phyloP scores from a whole-genome alignment of 179 eudicot genomes.

The Silene coronaria region DNA sequence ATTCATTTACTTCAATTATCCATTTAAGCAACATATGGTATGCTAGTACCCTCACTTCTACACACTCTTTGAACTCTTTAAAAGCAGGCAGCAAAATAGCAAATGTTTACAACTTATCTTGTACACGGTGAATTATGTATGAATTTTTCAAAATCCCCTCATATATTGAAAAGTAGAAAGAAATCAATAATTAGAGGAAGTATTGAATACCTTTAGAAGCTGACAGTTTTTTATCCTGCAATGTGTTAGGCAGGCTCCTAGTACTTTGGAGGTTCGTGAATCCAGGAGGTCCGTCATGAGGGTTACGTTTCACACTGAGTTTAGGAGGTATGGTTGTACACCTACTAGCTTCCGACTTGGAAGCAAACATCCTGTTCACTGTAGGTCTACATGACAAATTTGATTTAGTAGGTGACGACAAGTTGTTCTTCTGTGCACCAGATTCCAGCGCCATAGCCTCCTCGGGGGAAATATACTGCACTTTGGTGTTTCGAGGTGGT shows the following conservation, averaged over 20 bases:
- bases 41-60: not conserved
- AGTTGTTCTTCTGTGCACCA: constrained; percentile 13
- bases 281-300: constrained; percentile 15
- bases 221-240: constrained; percentile 3
- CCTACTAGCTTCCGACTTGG: constrained; percentile 3
- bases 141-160: not conserved
- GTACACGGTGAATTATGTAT: not conserved
- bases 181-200: not conserved
- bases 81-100: not conserved
- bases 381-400: not conserved
- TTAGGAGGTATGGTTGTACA: constrained; percentile 6
- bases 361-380: not conserved
- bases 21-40: not conserved
- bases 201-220: constrained; percentile 23
- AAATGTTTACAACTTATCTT: not conserved
- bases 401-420: constrained; percentile 13
- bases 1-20: not conserved
- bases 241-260: constrained; percentile 11
- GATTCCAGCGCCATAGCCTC: constrained; percentile 25
- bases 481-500: constrained; percentile 28
- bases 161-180: not conserved
- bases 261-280: constrained; percentile 12
- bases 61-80: not conserved
- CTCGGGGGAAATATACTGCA: constrained; percentile 24
- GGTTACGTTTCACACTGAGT: constrained; percentile 11